Base-by-base conservation (phyloP, 2,329 filamentous ascomycete species). In the Aspergillus cejpii region DNA sequence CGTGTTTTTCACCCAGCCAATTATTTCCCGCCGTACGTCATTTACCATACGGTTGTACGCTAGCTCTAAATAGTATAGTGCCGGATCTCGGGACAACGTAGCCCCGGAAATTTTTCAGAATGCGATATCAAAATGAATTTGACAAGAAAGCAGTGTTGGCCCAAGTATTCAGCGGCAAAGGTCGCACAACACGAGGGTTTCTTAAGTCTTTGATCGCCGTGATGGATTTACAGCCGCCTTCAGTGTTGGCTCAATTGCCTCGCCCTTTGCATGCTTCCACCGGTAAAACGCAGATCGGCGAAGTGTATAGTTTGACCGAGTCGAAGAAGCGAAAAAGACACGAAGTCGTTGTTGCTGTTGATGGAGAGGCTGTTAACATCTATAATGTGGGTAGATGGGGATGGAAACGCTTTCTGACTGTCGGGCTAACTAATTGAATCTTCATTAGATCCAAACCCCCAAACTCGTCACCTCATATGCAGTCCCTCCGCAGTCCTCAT, bases 321-420 rank as follows among this genome's bases (percentile, higher is more conserved):
- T 70, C 74, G 33, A 77, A 73, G 63, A 81, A 79, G 65, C 74
- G 77, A 59, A 81, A 82, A 66, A 70, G 80, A 60, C 75, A 79
- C 55, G 80, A 83, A 57, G 69, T 83, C 41, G 77, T 71, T 24
- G 73, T 79, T 15, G 77, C 72, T 1, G 68, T 81, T 11, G 78
- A 83, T 58, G 78, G 79, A 29, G 78, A 83, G 58, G 75, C 76
- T 23, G 66, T 83, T 39, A 80, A 76, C 51, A 74, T 83, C 27
- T 82, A 82, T 65, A 79, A 80, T 64, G 79, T 82, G 68, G 38
- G 63, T 31, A 34, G 24, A 15, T 3, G 14, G 3, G 21, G 5
- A 11, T 11, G 5, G 4, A 11, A 34, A 15, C n/a, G 3, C 4
- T 6, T 14, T 8, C 7, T 20, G 6, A 7, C 5, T 33, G 3